Percentiles rank a stretch among this genome's conserved stretches.
Conservation (phyloP, 192 early-diverging fungal genomes). For the Phycomyces nitens region DNA sequence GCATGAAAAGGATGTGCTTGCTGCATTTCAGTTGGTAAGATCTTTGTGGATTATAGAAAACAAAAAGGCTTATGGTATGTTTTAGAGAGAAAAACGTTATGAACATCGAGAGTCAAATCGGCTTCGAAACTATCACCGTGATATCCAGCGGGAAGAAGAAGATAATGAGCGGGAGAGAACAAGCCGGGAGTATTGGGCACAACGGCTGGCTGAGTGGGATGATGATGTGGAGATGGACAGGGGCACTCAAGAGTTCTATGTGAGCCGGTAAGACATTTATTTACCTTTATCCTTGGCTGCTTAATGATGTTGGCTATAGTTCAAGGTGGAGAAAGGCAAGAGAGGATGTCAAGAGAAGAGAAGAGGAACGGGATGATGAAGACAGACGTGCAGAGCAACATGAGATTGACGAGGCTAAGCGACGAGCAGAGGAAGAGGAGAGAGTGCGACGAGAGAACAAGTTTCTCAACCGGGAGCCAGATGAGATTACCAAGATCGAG, state of each 20-base stretch:
- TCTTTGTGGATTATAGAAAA: too few relatives aligned
- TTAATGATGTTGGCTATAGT: too few relatives aligned
- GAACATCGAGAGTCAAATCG: conserved; percentile 54
- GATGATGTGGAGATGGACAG: conserved; percentile 65
- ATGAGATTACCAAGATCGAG: conserved; percentile 27
- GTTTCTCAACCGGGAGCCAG: conserved; percentile 15
- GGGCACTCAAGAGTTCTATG: conserved; percentile 70
- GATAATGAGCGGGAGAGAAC: conserved; percentile 32
- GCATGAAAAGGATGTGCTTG: conserved; percentile 44
- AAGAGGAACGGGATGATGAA: conserved; percentile 67
- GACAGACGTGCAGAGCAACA: conserved; percentile 16
- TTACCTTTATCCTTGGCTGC: background rate
- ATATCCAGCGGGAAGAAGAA: conserved; percentile 44
- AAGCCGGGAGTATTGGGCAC: conserved; percentile 40
- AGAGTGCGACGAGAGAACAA: conserved; percentile 10
- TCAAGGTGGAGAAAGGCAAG: conserved; percentile 72
- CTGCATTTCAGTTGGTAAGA: conserved; percentile 39
- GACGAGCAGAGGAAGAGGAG: conserved; percentile 26
- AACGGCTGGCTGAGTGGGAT: conserved; percentile 60
- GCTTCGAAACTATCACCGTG: conserved; percentile 43
- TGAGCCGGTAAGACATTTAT: conserved; percentile 58
- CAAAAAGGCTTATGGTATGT: too few relatives aligned
- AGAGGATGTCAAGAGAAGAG: conserved; percentile 54
- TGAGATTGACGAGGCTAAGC: conserved; percentile 39
- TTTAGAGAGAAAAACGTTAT: conserved; percentile 62